A percentile compares a stretch with the other conserved stretches of the same genome.
phyloP scores from a whole-genome alignment of 129 eudicot genomes.

The Calendula officinalis region DNA sequence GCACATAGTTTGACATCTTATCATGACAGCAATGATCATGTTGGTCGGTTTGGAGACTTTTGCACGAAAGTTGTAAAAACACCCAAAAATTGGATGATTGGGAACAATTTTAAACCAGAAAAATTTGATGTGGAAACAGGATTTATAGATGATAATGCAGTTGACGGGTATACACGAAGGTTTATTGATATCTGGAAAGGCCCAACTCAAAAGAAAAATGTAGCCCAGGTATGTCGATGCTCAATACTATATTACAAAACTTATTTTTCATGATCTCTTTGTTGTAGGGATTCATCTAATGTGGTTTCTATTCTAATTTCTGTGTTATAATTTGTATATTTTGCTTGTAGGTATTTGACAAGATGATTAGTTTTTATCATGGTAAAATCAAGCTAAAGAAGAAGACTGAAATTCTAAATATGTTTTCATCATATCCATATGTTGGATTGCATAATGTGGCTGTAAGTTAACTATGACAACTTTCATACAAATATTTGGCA shows the following conservation, averaged over 20 bases:
- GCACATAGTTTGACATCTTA: constrained; percentile 20
- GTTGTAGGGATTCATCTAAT: neutral
- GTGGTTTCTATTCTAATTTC: neutral
- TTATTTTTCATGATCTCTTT: neutral
- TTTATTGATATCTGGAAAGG: constrained; percentile 77
- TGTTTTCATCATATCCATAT: constrained; percentile 49
- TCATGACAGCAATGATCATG: constrained; percentile 13
- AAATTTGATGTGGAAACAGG: constrained; percentile 27
- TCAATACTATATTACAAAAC: neutral
- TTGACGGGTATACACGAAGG: constrained; percentile 44
- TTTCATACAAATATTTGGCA: neutral
- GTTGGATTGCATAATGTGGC: constrained; percentile 79
- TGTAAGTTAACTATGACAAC: constrained; percentile 46
- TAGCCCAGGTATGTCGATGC: constrained; percentile 52
- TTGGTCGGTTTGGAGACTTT: constrained; percentile 17
- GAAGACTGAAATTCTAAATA: constrained; percentile 32
- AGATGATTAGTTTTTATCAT: constrained; percentile 63
- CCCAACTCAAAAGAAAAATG: constrained; percentile 47
- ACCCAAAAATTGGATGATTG: constrained; percentile 19
- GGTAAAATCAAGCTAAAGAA: constrained; percentile 15
- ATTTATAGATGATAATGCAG: constrained; percentile 14
- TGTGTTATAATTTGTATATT: constrained; percentile 4
- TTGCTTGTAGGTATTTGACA: constrained; percentile 56
- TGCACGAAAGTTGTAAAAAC: constrained; percentile 18
- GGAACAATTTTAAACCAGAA: constrained; percentile 31